phyloP scores from a whole-genome alignment of 1,284 basidiomycete genomes.

The Trametes versicolor region DNA sequence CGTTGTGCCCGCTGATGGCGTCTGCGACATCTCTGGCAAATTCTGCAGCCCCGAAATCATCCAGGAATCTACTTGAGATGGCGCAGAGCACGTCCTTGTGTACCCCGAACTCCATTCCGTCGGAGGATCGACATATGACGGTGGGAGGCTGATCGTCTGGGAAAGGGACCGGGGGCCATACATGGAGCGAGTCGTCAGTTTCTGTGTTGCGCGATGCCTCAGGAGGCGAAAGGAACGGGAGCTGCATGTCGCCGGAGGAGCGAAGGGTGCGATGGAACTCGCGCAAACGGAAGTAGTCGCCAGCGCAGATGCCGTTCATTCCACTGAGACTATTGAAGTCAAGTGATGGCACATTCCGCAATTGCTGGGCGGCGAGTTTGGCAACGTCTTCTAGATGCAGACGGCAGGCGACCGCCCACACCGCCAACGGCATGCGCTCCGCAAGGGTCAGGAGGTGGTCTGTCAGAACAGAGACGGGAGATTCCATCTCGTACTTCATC shows the following conservation, averaged over 20 bases:
- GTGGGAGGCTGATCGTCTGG: neutral
- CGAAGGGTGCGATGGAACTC: no score
- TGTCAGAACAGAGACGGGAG: constrained; percentile 13
- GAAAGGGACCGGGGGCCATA: no score
- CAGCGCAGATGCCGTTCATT: neutral
- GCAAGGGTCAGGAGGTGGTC: constrained; percentile 12
- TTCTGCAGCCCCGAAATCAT: neutral
- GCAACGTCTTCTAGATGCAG: constrained; percentile 51
- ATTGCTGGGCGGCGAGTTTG: constrained; percentile 66
- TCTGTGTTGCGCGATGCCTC: no score
- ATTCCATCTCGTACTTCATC: constrained; percentile 30
- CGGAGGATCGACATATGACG: constrained; percentile 36
- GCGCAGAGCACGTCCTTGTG: constrained; percentile 22
- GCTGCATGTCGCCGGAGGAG: no score
- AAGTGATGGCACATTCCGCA: neutral
- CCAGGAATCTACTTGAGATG: neutral
- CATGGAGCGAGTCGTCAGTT: no score
- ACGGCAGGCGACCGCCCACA: constrained; percentile 25
- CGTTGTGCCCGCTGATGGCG: neutral
- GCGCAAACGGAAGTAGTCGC: neutral
- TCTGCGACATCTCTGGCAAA: neutral
- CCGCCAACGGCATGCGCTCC: neutral
- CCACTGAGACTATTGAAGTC: neutral
- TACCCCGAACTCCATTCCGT: constrained; percentile 24
- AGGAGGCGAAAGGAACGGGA: no score